Evolutionary conservation across 768 basidiomycete genomes (phyloP).

Genomic region (Multifurca ochricompacta): DNA sequence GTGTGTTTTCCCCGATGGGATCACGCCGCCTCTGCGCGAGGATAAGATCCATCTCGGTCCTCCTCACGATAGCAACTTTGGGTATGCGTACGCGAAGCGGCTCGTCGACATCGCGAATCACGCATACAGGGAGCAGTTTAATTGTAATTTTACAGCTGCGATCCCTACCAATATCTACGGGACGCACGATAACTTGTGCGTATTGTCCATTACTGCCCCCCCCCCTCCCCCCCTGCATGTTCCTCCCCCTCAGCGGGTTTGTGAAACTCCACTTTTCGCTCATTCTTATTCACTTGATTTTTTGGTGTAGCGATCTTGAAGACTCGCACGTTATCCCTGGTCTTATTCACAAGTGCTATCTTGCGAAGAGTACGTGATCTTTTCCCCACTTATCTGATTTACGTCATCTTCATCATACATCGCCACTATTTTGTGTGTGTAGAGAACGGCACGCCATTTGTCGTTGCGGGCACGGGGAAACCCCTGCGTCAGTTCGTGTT

Average conservation of each 20-base stretch:
- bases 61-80: constrained; percentile 91
- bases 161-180: constrained; percentile 97
- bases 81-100: constrained; percentile 91
- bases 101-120: constrained; percentile 94
- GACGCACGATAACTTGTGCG: constrained; percentile 85
- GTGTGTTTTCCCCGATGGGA: constrained; percentile 95
- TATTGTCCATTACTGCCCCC: neutral
- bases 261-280: too few species aligned
- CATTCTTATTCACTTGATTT: too few species aligned
- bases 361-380: constrained; percentile 65
- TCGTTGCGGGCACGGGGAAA: constrained; percentile 81
- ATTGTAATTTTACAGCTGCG: constrained; percentile 93
- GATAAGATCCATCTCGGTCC: constrained; percentile 86
- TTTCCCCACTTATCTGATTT: neutral
- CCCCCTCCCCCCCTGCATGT: neutral
- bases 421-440: constrained; percentile 6
- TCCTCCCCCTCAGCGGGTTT: too few species aligned
- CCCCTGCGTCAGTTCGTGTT: constrained; percentile 95
- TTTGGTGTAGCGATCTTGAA: constrained; percentile 63
- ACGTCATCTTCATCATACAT: neutral
- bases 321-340: constrained; percentile 92
- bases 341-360: constrained; percentile 84
- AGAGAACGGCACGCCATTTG: constrained; percentile 81
- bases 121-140: constrained; percentile 93
- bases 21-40: constrained; percentile 87